phyloP scores from a whole-genome alignment of 1,139 yeast genomes.

The Protomyces pachydermus region DNA sequence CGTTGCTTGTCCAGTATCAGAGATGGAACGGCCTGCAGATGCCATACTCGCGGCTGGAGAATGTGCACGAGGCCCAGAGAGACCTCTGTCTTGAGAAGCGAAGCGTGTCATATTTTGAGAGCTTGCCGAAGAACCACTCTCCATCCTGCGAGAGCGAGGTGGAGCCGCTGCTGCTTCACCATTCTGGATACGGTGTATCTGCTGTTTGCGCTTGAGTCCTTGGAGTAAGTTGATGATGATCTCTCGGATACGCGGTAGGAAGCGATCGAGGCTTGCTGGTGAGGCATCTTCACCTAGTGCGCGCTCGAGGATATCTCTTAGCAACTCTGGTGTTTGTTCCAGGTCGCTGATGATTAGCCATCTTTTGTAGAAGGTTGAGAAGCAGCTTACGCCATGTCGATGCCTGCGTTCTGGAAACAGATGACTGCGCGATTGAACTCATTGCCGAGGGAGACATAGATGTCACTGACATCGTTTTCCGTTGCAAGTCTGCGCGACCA shows the following conservation, averaged over 20 bases:
- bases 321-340: conserved; percentile 69
- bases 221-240: conserved; percentile 78
- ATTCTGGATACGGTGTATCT: conserved; percentile 38
- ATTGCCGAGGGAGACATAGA: conserved; percentile 87
- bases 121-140: not conserved
- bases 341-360: conserved; percentile 46
- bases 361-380: too few species aligned
- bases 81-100: not conserved
- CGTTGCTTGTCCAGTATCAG: not conserved
- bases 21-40: not conserved
- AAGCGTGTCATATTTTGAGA: not conserved
- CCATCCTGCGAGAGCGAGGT: not conserved
- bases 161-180: conserved; percentile 17
- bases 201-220: conserved; percentile 75
- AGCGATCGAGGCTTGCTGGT: conserved; percentile 72
- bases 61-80: not conserved
- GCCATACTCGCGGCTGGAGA: not conserved
- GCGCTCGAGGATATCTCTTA: conserved; percentile 73
- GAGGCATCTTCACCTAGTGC: conserved; percentile 84
- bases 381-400: conserved; percentile 47
- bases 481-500: conserved; percentile 83
- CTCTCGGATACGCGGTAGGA: conserved; percentile 78
- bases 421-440: conserved; percentile 84
- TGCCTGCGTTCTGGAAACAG: conserved; percentile 63
- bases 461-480: conserved; percentile 82